These are phyloP conservation scores for Pyrenophora teres DNA, from an alignment of 2,329 filamentous ascomycete genomes.

Conservation along the genomic window DNA sequence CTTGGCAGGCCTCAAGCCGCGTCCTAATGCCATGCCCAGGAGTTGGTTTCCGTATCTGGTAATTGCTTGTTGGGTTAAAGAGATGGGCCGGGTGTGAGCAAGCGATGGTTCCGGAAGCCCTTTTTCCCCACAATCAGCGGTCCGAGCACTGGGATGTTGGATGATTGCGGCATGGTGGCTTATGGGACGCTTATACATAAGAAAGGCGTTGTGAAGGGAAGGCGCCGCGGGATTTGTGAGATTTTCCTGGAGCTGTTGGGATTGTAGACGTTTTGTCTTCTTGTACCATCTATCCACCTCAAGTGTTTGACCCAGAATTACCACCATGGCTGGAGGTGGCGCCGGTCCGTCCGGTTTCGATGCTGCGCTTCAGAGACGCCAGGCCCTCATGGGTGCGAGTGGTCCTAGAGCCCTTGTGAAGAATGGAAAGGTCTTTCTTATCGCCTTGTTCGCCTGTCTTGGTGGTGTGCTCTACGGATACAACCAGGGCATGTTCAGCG, in stretches of 20 bases:
- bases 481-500: slow-evolving; percentile 78
- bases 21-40: slow-evolving; percentile 6
- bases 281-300: neutral
- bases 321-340: slow-evolving; percentile 32
- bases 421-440: slow-evolving; percentile 60
- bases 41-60: slow-evolving; percentile 9
- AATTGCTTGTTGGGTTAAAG: slow-evolving; percentile 16
- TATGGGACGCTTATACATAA: slow-evolving; percentile 6
- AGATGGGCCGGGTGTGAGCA: slow-evolving; percentile 2
- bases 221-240: slow-evolving; percentile 6
- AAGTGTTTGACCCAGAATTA: neutral
- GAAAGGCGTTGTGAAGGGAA: slow-evolving; percentile 4
- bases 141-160: slow-evolving; percentile 22
- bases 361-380: slow-evolving; percentile 29
- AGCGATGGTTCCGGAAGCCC: slow-evolving; percentile 11
- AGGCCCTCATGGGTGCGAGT: slow-evolving; percentile 32
- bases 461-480: slow-evolving; percentile 68
- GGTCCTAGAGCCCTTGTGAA: slow-evolving; percentile 57
- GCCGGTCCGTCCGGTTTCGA: slow-evolving; percentile 24
- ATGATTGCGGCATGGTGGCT: slow-evolving; percentile 17
- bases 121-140: slow-evolving; percentile 11
- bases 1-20: slow-evolving; percentile 2
- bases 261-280: neutral
- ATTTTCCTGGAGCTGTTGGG: neutral
- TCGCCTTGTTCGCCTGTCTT: slow-evolving; percentile 59